Base-by-base conservation (phyloP, 1,284 basidiomycete genomes). In the Leccinum solheimii region DNA sequence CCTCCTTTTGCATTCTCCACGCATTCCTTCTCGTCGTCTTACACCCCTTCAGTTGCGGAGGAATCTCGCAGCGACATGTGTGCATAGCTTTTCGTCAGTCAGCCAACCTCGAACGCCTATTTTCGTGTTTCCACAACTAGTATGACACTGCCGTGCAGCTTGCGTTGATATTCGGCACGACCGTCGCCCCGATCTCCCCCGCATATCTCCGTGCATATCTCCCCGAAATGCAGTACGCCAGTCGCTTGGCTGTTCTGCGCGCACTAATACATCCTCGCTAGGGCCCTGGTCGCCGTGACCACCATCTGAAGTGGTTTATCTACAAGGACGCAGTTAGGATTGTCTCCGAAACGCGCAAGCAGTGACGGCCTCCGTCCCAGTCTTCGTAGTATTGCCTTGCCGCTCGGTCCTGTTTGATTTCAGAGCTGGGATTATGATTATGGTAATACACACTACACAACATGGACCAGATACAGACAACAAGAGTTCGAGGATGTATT, bases 111-210 rank as follows among this genome's bases (percentile, higher is more conserved):
- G 9, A 56, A 50, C 8, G 50, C 26, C 11, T 36, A 34, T 13
- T 40, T 11, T 16, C 38, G n/a, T 43, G n/a, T 26, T 38, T 23
- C 0, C 21, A 23, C 48, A 6, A 23, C 3, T 65, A 97, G 92
- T 83, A 94, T 68, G 99, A 99, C 74, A 99, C 97, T 0, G 91
- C 92, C 7, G 81, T 98, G 5, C 97, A 99, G 76, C 85, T 99
- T 6, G 73, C 91, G 4, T 81, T 98, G 11, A 97, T 99, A 87
- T 96, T 94, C 1, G 75, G 82, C 0, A 94, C 94, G 1, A 97
- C 95, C 0, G 79, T 97, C 53, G 87, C 86, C 54, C 95, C 96
- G 0, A 79, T 98, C 32, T 72, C 95, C 2, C 86, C 90, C 0
- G 74, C 86, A 45, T 84, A 90, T 53, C 75, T 92, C 3, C 75